These are phyloP conservation scores for Escallonia rubra DNA, from an alignment of 129 eudicot genomes.

Conservation along the genomic window DNA sequence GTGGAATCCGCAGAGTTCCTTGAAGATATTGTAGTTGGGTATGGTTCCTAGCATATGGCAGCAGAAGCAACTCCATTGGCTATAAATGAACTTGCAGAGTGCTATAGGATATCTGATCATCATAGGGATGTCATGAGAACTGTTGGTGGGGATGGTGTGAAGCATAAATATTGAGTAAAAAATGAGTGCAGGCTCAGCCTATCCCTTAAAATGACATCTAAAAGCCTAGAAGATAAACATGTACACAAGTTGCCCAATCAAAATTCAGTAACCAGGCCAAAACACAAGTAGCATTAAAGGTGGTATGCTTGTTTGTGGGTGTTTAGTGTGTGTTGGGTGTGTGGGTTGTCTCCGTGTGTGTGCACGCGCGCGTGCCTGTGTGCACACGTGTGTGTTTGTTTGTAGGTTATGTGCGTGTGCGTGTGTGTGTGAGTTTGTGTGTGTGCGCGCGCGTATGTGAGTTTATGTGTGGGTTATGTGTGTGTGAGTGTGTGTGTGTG, in stretches of 20 bases:
- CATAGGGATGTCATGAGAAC: conserved; percentile 7
- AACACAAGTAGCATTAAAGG: too few relatives aligned
- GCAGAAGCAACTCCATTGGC: conserved; percentile 10
- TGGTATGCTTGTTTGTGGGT: too few relatives aligned
- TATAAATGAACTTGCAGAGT: conserved; percentile 5
- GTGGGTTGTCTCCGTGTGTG: too few relatives aligned
- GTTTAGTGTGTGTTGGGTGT: too few relatives aligned
- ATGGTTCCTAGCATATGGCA: conserved; percentile 9
- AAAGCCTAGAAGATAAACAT: conserved; percentile 6
- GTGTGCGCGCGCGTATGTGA: too few relatives aligned
- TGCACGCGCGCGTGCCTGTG: too few relatives aligned
- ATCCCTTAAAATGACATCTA: conserved; percentile 10
- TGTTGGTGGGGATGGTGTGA: background rate
- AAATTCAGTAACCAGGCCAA: too few relatives aligned
- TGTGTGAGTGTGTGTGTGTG: too few relatives aligned
- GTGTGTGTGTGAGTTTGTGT: too few relatives aligned
- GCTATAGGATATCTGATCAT: conserved; percentile 14
- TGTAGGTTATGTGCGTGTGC: too few relatives aligned
- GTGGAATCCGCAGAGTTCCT: conserved; percentile 16
- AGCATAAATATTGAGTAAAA: conserved; percentile 15
- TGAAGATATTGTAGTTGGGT: conserved; percentile 15
- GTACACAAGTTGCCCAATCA: background rate
- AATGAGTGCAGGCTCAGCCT: conserved; percentile 15
- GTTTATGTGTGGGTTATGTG: too few relatives aligned
- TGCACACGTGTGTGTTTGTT: too few relatives aligned